Evolutionary conservation across 2,329 filamentous ascomycete genomes (phyloP).

Genomic region (Ascochyta fabae): DNA sequence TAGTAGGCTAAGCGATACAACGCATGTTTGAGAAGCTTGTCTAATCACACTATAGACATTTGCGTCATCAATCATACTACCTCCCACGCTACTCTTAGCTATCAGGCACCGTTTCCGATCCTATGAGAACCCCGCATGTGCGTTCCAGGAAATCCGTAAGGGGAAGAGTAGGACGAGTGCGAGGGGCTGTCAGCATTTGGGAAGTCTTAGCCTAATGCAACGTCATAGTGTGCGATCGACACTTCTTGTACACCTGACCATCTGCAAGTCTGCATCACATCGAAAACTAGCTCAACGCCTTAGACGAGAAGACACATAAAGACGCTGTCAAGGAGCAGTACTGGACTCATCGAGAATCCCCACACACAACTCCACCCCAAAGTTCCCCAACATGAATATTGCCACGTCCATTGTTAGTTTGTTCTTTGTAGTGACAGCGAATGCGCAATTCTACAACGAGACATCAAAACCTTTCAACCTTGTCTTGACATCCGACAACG

Average conservation of each 20-base stretch:
- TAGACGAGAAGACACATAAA: too few relatives aligned
- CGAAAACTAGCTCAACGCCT: neutral
- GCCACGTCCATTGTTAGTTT: slow-evolving; percentile 22
- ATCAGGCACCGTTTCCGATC: neutral
- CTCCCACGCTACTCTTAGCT: neutral
- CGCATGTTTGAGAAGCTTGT: slow-evolving; percentile 3
- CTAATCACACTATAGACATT: neutral
- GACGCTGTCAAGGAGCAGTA: too few relatives aligned
- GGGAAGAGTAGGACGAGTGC: slow-evolving; percentile 6
- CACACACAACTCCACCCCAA: neutral
- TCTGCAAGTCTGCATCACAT: slow-evolving; percentile 6
- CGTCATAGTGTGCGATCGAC: slow-evolving; percentile 19
- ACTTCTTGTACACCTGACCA: slow-evolving; percentile 10
- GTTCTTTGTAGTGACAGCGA: slow-evolving; percentile 32
- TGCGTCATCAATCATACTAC: neutral
- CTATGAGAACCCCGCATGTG: neutral
- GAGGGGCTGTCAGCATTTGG: slow-evolving; percentile 11
- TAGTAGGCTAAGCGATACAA: neutral
- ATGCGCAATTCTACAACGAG: slow-evolving; percentile 45
- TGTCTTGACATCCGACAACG: slow-evolving; percentile 48
- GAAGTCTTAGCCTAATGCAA: slow-evolving; percentile 4
- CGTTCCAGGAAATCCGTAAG: neutral
- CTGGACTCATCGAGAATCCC: too few relatives aligned
- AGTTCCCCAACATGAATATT: slow-evolving; percentile 28
- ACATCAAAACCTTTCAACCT: slow-evolving; percentile 55